phyloP scores from a whole-genome alignment of 2,329 filamentous ascomycete species.

The Cladosporium sp. region DNA sequence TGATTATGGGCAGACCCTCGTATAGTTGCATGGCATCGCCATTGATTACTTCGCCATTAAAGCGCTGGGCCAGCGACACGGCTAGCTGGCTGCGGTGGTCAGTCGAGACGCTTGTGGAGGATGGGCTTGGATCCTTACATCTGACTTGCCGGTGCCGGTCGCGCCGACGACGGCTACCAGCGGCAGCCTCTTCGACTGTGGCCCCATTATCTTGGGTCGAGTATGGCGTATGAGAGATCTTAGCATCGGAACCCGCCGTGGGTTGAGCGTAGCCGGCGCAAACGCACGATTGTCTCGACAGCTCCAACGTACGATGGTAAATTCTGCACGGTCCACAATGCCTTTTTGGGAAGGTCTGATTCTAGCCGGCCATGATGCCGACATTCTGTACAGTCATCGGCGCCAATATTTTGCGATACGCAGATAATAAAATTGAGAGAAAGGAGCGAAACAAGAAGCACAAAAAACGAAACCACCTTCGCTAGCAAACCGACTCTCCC shows the following conservation, averaged over 20 bases:
- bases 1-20: slow-evolving; percentile 82
- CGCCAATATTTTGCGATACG: neutral
- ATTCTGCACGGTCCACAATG: neutral
- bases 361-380: neutral
- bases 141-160: slow-evolving; percentile 89
- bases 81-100: slow-evolving; percentile 60
- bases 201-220: slow-evolving; percentile 2
- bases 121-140: slow-evolving; percentile 50
- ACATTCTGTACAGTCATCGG: slow-evolving; percentile 5
- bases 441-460: no score
- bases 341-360: neutral
- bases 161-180: slow-evolving; percentile 79
- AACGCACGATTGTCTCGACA: no score
- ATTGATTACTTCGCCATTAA: slow-evolving; percentile 93
- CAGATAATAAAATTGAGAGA: no score
- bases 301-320: no score
- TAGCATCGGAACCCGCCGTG: no score
- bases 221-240: no score
- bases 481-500: no score
- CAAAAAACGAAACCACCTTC: no score
- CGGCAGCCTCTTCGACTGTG: slow-evolving; percentile 38
- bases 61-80: slow-evolving; percentile 73
- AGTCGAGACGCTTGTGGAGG: slow-evolving; percentile 20
- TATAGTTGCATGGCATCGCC: slow-evolving; percentile 99
- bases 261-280: no score